Conservation (phyloP, 352 stramenopile genomes). For the Phytophthora hibernalis region DNA sequence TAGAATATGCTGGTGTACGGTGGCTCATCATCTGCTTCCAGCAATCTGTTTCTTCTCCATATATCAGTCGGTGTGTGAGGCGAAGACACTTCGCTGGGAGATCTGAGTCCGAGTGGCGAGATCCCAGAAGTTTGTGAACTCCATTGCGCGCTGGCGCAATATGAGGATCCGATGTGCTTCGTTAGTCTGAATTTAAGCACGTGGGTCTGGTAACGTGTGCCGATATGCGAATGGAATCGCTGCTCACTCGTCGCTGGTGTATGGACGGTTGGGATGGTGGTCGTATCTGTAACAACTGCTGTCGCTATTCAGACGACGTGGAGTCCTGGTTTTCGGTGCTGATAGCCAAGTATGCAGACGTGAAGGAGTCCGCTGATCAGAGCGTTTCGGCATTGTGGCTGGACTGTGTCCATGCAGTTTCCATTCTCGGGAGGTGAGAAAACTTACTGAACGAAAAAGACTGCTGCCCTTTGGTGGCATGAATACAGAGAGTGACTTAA, state of each 20-base stretch:
- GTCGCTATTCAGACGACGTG: conserved; percentile 52
- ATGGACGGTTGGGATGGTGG: conserved; percentile 65
- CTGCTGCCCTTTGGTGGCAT: conserved; percentile 70
- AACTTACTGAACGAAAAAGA: conserved; percentile 12
- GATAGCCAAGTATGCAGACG: background rate
- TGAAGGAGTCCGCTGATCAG: conserved; percentile 5
- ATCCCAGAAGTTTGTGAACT: conserved; percentile 57
- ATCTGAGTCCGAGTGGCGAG: conserved; percentile 31
- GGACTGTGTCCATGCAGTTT: conserved; percentile 24
- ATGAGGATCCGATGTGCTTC: conserved; percentile 44
- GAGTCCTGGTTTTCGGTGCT: conserved; percentile 49
- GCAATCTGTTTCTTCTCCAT: conserved; percentile 66
- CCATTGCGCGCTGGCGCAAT: conserved; percentile 39
- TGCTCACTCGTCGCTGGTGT: conserved; percentile 50
- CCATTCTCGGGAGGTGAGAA: conserved; percentile 5
- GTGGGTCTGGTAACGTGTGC: conserved; percentile 63
- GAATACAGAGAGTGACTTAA: conserved; percentile 54
- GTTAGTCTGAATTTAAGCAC: conserved; percentile 41
- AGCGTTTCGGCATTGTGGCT: conserved; percentile 63
- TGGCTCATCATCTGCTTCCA: conserved; percentile 66
- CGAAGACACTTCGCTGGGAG: conserved; percentile 38
- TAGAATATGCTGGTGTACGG: conserved; percentile 61
- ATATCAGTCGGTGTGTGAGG: background rate
- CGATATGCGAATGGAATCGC: conserved; percentile 63
- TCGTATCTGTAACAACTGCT: conserved; percentile 54